phyloP scores from a whole-genome alignment of 2,329 filamentous ascomycete species.

The Xylariaceae sp. region DNA sequence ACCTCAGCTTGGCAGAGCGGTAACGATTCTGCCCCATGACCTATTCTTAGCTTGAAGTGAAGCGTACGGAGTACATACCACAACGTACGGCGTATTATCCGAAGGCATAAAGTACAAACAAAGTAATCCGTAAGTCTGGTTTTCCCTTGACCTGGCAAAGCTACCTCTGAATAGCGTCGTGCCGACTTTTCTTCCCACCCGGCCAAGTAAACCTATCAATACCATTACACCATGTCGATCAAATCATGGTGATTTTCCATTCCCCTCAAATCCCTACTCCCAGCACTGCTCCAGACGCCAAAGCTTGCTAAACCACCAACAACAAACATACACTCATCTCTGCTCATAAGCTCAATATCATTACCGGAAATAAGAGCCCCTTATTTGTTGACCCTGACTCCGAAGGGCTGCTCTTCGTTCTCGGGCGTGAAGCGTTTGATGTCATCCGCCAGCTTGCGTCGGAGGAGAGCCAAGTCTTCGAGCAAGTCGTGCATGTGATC shows the following conservation, averaged over 20 bases:
- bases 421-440: constrained; percentile 65
- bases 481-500: constrained; percentile 81
- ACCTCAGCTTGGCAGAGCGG: constrained; percentile 11
- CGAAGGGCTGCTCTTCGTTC: constrained; percentile 47
- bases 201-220: neutral
- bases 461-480: constrained; percentile 72
- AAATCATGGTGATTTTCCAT: constrained; percentile 12
- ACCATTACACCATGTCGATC: constrained; percentile 5
- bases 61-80: no score
- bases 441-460: constrained; percentile 81
- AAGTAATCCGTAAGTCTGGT: constrained; percentile 5
- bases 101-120: neutral
- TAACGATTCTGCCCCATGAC: neutral
- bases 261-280: constrained; percentile 9
- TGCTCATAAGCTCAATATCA: neutral
- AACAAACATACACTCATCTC: constrained; percentile 5
- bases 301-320: constrained; percentile 16
- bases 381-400: constrained; percentile 39
- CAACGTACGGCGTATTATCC: neutral
- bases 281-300: constrained; percentile 20
- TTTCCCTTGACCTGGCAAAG: constrained; percentile 3
- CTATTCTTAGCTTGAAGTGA: neutral
- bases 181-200: neutral
- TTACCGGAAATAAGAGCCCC: neutral
- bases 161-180: neutral